Conservation (phyloP, 176 grass and related monocot species). For the Aegilops bicornis region DNA sequence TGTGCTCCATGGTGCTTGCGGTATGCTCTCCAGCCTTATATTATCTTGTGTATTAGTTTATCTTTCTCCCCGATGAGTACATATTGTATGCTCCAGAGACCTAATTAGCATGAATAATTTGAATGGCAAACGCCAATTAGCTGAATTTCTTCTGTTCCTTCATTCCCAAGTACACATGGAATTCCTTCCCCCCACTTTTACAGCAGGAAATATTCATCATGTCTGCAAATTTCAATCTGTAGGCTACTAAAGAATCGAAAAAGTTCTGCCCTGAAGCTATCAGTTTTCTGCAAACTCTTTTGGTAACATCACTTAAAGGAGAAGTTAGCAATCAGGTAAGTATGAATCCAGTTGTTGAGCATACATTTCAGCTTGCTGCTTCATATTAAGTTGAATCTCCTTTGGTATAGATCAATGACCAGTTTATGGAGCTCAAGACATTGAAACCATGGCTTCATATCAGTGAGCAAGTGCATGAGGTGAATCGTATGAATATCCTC, state of each 20-base stretch:
- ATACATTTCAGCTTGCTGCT: neutral
- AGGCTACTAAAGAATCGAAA: conserved; percentile 89
- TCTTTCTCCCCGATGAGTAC: neutral
- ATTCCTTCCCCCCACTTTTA: neutral
- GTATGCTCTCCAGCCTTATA: conserved; percentile 42
- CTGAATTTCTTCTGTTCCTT: neutral
- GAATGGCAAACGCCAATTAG: neutral
- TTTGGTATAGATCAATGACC: conserved; percentile 54
- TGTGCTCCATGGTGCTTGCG: conserved; percentile 85
- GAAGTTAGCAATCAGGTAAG: conserved; percentile 62
- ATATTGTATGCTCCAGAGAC: conserved; percentile 12
- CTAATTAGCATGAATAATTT: conserved; percentile 12
- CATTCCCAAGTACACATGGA: neutral
- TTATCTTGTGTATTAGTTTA: conserved; percentile 2
- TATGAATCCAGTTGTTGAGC: conserved; percentile 7
- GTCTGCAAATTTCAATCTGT: conserved; percentile 26
- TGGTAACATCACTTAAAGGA: conserved; percentile 57
- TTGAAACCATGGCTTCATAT: conserved; percentile 69
- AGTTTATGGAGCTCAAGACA: conserved; percentile 78
- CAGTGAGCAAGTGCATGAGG: conserved; percentile 33
- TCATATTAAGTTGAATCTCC: conserved; percentile 28
- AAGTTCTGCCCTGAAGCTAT: conserved; percentile 90
- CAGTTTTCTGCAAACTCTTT: conserved; percentile 73
- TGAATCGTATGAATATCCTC: conserved; percentile 60
- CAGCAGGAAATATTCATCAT: neutral